Percentiles rank a stretch among this genome's conserved stretches.
Conservation (phyloP, 164 flowering plant genomes). For the Liriodendron chinense region DNA sequence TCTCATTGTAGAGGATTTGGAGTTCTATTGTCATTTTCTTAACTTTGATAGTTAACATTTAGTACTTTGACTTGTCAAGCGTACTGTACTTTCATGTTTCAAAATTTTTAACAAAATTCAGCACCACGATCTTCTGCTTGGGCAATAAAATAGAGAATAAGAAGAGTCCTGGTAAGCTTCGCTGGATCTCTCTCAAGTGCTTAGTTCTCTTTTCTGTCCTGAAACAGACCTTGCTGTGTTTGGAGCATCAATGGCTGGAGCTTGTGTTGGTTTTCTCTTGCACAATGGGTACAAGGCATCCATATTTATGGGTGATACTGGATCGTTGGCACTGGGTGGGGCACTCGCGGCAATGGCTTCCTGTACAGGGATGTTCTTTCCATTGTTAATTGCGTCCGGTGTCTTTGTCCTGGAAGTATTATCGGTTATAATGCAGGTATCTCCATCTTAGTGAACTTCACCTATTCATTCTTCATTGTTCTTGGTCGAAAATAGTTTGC, state of each 20-base stretch:
- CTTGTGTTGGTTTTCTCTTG: conserved; percentile 87
- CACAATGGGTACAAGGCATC: conserved; percentile 91
- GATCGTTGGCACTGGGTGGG: conserved; percentile 87
- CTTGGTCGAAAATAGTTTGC: neutral
- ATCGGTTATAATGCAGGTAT: conserved; percentile 75
- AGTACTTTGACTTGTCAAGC: no score
- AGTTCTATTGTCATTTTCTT: neutral
- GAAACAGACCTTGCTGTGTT: conserved; percentile 71
- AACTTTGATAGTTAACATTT: neutral
- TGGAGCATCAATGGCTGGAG: conserved; percentile 97
- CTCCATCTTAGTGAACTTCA: neutral
- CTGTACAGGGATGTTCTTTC: conserved; percentile 95
- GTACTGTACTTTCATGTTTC: neutral
- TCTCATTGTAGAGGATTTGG: conserved; percentile 6
- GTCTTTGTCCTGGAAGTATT: conserved; percentile 62
- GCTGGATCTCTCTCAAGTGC: neutral
- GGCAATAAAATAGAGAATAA: neutral
- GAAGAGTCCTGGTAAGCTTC: neutral
- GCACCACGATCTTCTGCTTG: neutral
- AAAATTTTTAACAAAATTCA: neutral
- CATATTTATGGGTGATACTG: conserved; percentile 87
- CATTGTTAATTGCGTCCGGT: conserved; percentile 77
- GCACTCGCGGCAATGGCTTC: conserved; percentile 95
- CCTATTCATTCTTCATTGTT: neutral
- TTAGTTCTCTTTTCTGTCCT: neutral